Evolutionary conservation across 768 basidiomycete genomes (phyloP).

Genomic region (Phanerochaete carnosa): DNA sequence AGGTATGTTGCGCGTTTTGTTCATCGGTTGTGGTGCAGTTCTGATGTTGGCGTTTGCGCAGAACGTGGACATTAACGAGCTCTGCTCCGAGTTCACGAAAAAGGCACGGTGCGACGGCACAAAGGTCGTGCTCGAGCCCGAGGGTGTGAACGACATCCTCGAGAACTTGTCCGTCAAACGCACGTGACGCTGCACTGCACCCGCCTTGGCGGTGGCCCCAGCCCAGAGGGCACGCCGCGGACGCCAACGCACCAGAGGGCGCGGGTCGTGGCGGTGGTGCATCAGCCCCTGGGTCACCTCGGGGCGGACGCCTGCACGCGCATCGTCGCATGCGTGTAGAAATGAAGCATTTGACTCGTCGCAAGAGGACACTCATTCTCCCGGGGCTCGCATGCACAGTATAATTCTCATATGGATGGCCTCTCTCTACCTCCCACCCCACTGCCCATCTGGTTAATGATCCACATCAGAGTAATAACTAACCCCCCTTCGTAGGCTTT

Average conservation of each 20-base stretch:
- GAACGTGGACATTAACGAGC: slow-evolving; percentile 75
- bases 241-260: neutral
- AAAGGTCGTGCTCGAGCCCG: slow-evolving; percentile 70
- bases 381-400: neutral
- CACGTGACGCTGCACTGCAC: neutral
- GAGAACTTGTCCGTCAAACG: slow-evolving; percentile 35
- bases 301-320: neutral
- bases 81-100: slow-evolving; percentile 74
- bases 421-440: neutral
- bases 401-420: neutral
- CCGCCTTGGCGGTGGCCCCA: neutral
- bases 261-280: no score
- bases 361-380: neutral
- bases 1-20: slow-evolving; percentile 50
- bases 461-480: neutral
- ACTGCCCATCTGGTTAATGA: neutral
- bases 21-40: neutral
- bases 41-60: slow-evolving; percentile 22
- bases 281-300: neutral
- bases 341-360: neutral
- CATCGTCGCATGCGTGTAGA: neutral
- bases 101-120: slow-evolving; percentile 85
- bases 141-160: slow-evolving; percentile 41
- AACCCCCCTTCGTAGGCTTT: neutral
- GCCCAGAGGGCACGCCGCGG: neutral